Percentiles rank a stretch among this genome's conserved stretches.
These are phyloP conservation scores for Candida xyloterini DNA, from an alignment of 805 yeast genomes.

Conservation along the genomic window DNA sequence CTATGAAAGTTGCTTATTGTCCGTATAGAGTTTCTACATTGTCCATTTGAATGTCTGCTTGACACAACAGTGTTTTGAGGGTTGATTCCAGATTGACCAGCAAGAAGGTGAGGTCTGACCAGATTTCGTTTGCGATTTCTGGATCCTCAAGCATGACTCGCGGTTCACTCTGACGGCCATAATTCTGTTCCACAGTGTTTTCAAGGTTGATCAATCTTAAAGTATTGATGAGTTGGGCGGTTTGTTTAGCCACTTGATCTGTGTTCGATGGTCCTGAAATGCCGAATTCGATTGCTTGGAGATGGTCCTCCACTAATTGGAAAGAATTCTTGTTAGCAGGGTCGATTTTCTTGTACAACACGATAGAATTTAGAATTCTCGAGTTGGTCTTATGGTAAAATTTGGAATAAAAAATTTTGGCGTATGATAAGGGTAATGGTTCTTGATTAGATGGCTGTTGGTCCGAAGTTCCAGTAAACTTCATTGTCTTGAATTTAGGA, in stretches of 20 bases:
- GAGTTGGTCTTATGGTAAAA: constrained; percentile 19
- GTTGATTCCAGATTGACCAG: constrained; percentile 11
- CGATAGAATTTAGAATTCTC: constrained; percentile 13
- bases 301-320: constrained; percentile 13
- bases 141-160: constrained; percentile 20
- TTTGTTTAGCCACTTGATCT: constrained; percentile 5
- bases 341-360: constrained; percentile 13
- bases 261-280: constrained; percentile 1
- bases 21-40: constrained; percentile 9
- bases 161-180: constrained; percentile 20
- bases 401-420: constrained; percentile 13
- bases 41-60: constrained; percentile 2
- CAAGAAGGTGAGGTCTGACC: constrained; percentile 12
- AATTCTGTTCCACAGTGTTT: constrained; percentile 17
- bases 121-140: constrained; percentile 14
- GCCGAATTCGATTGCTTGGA: constrained; percentile 17
- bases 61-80: constrained; percentile 5
- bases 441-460: not conserved
- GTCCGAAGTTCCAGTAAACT: constrained; percentile 3
- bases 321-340: constrained; percentile 3
- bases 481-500: constrained; percentile 9
- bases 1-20: constrained; percentile 11
- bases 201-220: constrained; percentile 20
- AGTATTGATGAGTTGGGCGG: constrained; percentile 16
- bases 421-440: constrained; percentile 11